Percentiles rank a stretch among this genome's conserved stretches.
phyloP scores from a whole-genome alignment of 2,329 filamentous ascomycete species.

The Hirsutella minnesotensis region DNA sequence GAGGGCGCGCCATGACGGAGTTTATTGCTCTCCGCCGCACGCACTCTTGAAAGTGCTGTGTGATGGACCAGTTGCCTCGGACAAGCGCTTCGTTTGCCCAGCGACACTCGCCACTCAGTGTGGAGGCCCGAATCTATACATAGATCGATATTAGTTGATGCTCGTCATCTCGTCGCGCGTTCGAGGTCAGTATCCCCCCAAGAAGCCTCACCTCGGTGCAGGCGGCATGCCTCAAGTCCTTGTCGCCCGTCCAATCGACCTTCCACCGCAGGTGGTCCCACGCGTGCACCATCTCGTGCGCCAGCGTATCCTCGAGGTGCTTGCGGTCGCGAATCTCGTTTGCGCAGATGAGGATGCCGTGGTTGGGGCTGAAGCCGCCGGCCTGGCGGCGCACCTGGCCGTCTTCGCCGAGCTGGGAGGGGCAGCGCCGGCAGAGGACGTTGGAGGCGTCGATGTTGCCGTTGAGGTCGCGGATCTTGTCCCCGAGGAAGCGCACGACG shows the following conservation, averaged over 20 bases:
- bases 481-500: conserved; percentile 72
- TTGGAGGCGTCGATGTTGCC: conserved; percentile 62
- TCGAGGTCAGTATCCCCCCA: neutral
- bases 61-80: conserved; percentile 75
- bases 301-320: conserved; percentile 85
- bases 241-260: conserved; percentile 63
- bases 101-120: conserved; percentile 85
- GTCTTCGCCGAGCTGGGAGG: conserved; percentile 40
- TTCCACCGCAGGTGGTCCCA: conserved; percentile 91
- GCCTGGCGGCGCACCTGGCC: conserved; percentile 52
- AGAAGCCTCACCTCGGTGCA: conserved; percentile 65
- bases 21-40: conserved; percentile 70
- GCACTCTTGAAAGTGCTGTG: conserved; percentile 88
- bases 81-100: conserved; percentile 80
- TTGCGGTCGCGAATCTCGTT: conserved; percentile 74
- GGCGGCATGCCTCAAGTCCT: conserved; percentile 74
- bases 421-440: conserved; percentile 73
- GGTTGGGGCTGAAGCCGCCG: conserved; percentile 76
- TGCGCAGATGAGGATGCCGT: conserved; percentile 85
- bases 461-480: conserved; percentile 70
- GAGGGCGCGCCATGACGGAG: conserved; percentile 66
- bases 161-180: too few species aligned
- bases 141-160: neutral
- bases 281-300: conserved; percentile 96
- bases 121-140: conserved; percentile 74